Evolutionary conservation across 345 rosid species (phyloP).

Genomic region (Populus alba): DNA sequence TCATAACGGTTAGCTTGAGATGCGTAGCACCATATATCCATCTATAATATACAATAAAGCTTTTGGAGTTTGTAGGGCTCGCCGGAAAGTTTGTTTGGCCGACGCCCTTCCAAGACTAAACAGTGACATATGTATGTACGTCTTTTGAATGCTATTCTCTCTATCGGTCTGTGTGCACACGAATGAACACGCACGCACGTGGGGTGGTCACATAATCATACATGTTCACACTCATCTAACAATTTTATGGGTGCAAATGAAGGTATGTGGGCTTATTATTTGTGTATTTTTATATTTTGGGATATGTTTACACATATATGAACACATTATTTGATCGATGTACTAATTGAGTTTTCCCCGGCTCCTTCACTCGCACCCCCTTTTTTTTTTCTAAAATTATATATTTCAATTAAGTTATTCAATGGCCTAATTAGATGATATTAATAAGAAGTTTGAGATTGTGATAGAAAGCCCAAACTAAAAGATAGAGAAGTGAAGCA

Average conservation of each 20-base stretch:
- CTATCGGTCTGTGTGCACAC: background rate
- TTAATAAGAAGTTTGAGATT: too few relatives aligned
- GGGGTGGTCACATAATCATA: background rate
- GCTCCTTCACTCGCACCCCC: too few relatives aligned
- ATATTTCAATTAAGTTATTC: too few relatives aligned
- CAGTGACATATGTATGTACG: background rate
- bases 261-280: background rate
- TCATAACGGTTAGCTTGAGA: slow-evolving; percentile 68
- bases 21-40: slow-evolving; percentile 38
- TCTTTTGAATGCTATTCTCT: background rate
- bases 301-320: background rate
- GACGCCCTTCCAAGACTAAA: slow-evolving; percentile 17
- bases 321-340: background rate
- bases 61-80: slow-evolving; percentile 23
- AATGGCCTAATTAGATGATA: too few relatives aligned
- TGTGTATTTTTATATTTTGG: background rate
- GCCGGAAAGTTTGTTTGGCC: slow-evolving; percentile 70
- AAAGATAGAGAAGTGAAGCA: rapidly evolving
- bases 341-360: too few relatives aligned
- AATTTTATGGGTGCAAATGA: background rate
- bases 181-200: background rate
- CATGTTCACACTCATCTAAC: background rate
- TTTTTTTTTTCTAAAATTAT: too few relatives aligned
- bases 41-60: slow-evolving; percentile 32
- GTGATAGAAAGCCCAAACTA: too few relatives aligned